phyloP scores from a whole-genome alignment of 352 stramenopile genomes.

The Phytopythium montanum region DNA sequence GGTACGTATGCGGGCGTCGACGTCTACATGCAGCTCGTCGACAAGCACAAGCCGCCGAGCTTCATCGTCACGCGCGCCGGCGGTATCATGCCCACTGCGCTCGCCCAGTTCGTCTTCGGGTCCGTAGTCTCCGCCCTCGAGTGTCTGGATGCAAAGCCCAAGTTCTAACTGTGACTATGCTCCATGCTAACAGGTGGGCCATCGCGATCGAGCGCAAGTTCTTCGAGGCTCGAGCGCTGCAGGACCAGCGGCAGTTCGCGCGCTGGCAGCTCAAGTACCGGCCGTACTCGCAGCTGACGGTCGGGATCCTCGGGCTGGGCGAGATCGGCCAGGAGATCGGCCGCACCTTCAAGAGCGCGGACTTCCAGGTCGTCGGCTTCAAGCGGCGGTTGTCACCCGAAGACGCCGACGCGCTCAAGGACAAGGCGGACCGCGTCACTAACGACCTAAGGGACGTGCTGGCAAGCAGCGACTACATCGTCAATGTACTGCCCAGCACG shows the following conservation, averaged over 20 bases:
- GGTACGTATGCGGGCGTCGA: slow-evolving; percentile 52
- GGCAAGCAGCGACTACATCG: slow-evolving; percentile 59
- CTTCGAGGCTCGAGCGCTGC: slow-evolving; percentile 18
- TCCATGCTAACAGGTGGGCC: slow-evolving; percentile 6
- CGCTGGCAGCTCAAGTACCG: slow-evolving; percentile 24
- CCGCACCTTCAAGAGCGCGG: slow-evolving; percentile 35
- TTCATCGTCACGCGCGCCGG: slow-evolving; percentile 49
- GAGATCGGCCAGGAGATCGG: slow-evolving; percentile 63
- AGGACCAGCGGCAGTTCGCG: slow-evolving; percentile 22
- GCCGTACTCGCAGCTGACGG: slow-evolving; percentile 30
- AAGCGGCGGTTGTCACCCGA: slow-evolving; percentile 35
- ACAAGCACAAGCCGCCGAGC: slow-evolving; percentile 13
- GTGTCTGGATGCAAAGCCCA: too few relatives aligned
- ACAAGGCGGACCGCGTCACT: slow-evolving; percentile 38
- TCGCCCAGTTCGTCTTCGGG: slow-evolving; percentile 4
- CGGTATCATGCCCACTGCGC: slow-evolving; percentile 45
- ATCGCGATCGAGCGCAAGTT: slow-evolving; percentile 38
- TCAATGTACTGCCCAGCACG: slow-evolving; percentile 86
- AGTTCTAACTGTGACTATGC: background rate
- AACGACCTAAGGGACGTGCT: slow-evolving; percentile 47
- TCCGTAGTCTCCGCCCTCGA: too few relatives aligned
- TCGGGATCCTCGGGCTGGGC: slow-evolving; percentile 53
- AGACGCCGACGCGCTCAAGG: slow-evolving; percentile 3
- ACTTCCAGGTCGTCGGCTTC: slow-evolving; percentile 64
- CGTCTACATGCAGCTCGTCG: slow-evolving; percentile 28